Evolutionary conservation across 129 eudicot genomes (phyloP).

Genomic region (Lonicera japonica): DNA sequence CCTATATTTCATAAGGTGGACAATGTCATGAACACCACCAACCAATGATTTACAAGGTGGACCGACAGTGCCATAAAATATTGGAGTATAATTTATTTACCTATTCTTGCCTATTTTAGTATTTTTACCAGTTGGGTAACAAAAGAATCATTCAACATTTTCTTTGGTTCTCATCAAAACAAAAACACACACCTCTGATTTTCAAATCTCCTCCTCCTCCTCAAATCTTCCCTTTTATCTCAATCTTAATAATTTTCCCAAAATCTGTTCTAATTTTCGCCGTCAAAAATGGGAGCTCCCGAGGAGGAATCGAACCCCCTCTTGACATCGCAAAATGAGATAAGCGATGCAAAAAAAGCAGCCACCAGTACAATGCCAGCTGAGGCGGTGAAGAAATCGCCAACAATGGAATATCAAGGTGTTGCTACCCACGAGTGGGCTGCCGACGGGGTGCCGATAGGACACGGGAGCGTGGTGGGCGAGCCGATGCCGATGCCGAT

Average conservation of each 20-base stretch:
- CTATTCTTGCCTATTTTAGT: no score
- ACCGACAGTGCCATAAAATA: no score
- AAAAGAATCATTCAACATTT: no score
- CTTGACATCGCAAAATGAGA: conserved; percentile 14
- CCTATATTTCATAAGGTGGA: no score
- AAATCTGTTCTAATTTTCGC: background rate
- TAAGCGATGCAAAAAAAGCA: conserved; percentile 16
- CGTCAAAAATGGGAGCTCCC: conserved; percentile 42
- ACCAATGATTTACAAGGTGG: no score
- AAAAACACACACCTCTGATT: no score
- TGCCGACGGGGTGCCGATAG: conserved; percentile 69
- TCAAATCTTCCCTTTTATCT: no score
- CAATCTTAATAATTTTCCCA: background rate
- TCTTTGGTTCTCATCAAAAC: no score
- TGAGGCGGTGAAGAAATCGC: conserved; percentile 19
- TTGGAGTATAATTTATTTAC: no score
- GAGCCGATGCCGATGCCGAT: conserved; percentile 37
- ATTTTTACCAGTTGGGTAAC: no score
- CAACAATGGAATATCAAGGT: background rate
- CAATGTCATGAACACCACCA: no score
- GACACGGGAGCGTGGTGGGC: conserved; percentile 25
- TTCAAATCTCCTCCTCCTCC: no score
- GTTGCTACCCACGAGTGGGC: conserved; percentile 50
- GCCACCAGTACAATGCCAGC: conserved; percentile 1
- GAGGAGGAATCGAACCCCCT: conserved; percentile 76